Base-by-base conservation (phyloP, 352 stramenopile genomes). In the Thalassiosira mediterranea region DNA sequence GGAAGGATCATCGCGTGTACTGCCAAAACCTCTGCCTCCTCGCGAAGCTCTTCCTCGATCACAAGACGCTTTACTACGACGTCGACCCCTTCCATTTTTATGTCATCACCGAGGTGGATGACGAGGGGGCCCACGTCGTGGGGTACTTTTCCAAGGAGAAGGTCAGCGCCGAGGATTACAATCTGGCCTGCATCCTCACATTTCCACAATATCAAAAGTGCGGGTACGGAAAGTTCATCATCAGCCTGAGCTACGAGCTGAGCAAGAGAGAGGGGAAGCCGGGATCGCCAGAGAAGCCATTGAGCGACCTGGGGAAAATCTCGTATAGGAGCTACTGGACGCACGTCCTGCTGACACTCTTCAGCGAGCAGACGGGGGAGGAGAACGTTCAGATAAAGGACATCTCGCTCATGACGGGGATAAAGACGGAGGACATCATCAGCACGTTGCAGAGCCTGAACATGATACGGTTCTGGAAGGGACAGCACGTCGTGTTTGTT, bases 101-200 rank as follows among this genome's bases (percentile, higher is more conserved):
- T 86, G 91, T 99, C 19, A 90, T 99, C 42, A 98, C 95, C 58
- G 94, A 98, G 71, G 94, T 98, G 1, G 88, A 95, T 72, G 83
- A 91, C 34, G 54, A 81, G 7, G 90, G 95, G 8, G 96, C 96
- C 65, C 96, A 98, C 74, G 95, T 97, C 32, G 96, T 98, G 7
- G 97, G 97, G 5, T 99, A 99, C 83, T 99, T 99, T 83, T 98
- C 94, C 31, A 99, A 99, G 82, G 97, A 99, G 80, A 99, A 99
- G 76, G 64, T 84, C 54, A 98, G 94, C 19, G 90, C 96, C 47
- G 92, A 99, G 72, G 96, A 97, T 3, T 99, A 99, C 89, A 99
- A 99, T 82, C 83, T 99, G 31, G 97, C 97, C 29, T 99, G 97
- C 84, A 99, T 99, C 74, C 90, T 99, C 26, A 99, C 96, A 10